phyloP scores from a whole-genome alignment of 768 basidiomycete species.

The Phylloporus arenicola region DNA sequence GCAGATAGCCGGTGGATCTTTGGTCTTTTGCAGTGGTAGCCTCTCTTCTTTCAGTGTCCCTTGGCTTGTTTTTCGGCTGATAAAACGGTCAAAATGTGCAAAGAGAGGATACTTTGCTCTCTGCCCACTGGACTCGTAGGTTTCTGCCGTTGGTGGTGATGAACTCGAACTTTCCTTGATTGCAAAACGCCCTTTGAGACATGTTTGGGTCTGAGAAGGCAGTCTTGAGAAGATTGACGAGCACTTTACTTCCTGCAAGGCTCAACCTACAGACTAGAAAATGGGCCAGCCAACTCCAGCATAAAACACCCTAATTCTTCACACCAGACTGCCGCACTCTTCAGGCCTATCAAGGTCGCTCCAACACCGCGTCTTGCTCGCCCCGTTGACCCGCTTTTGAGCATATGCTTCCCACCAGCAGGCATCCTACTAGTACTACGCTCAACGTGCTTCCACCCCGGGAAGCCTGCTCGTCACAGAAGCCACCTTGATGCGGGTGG shows the following conservation, averaged over 20 bases:
- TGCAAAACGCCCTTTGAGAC: slow-evolving; percentile 93
- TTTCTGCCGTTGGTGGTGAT: too few relatives aligned
- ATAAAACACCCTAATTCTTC: too few relatives aligned
- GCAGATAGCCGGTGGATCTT: slow-evolving; percentile 79
- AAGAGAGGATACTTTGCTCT: slow-evolving; percentile 67
- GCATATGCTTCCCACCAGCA: slow-evolving; percentile 32
- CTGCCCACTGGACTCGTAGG: slow-evolving; percentile 83
- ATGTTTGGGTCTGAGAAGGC: slow-evolving; percentile 90
- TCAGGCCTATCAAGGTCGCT: slow-evolving; percentile 46
- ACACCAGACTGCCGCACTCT: slow-evolving; percentile 15
- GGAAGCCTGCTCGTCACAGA: slow-evolving; percentile 57
- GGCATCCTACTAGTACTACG: slow-evolving; percentile 45
- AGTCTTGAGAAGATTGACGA: slow-evolving; percentile 79
- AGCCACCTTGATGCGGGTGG: slow-evolving; percentile 49
- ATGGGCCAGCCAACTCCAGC: too few relatives aligned
- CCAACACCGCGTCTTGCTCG: slow-evolving; percentile 48
- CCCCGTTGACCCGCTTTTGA: slow-evolving; percentile 47
- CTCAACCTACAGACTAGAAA: too few relatives aligned
- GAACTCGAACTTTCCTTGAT: too few relatives aligned
- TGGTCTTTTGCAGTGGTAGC: slow-evolving; percentile 29
- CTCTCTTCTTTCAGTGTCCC: slow-evolving; percentile 27
- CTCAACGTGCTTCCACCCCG: slow-evolving; percentile 40
- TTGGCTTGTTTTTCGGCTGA: slow-evolving; percentile 40
- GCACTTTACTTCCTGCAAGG: too few relatives aligned
- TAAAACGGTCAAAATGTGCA: too few relatives aligned